Percentiles rank a stretch among this genome's conserved stretches.
These are phyloP conservation scores for Colletotrichum paranaense DNA, from an alignment of 2,329 filamentous ascomycete species.

Conservation along the genomic window DNA sequence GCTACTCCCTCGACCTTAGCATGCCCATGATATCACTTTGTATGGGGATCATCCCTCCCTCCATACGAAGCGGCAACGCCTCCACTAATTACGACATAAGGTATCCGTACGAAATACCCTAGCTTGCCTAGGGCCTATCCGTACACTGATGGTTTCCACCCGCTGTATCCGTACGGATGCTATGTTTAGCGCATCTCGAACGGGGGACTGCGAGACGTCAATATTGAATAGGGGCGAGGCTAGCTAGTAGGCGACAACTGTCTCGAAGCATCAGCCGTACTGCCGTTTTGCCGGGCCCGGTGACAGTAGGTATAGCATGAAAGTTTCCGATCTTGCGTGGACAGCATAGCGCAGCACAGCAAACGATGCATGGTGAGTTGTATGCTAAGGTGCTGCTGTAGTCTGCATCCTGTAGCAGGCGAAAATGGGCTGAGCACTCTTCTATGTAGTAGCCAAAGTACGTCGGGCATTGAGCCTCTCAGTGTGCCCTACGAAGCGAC, in stretches of 20 bases:
- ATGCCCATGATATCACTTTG: slow-evolving; percentile 14
- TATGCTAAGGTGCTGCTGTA: background rate
- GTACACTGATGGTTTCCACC: background rate
- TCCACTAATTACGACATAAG: background rate
- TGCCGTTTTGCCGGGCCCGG: background rate
- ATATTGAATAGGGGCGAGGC: background rate
- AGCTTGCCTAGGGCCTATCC: too few relatives aligned
- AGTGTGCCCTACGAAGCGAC: background rate
- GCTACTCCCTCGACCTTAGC: background rate
- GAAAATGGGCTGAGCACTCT: background rate
- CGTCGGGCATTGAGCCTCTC: background rate
- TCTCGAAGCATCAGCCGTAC: background rate
- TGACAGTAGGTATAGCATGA: background rate
- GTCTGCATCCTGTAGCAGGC: background rate
- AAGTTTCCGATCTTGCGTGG: background rate
- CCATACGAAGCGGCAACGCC: slow-evolving; percentile 3
- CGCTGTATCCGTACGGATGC: background rate
- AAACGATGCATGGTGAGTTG: background rate
- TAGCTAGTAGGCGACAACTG: background rate
- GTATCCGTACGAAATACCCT: too few relatives aligned
- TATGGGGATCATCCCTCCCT: slow-evolving; percentile 2
- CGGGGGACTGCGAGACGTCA: background rate
- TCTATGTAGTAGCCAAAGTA: background rate
- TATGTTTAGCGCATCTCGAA: background rate
- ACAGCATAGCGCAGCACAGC: background rate